Evolutionary conservation across 1,139 yeast genomes (phyloP).

Genomic region (Yamadazyma jaroonii): DNA sequence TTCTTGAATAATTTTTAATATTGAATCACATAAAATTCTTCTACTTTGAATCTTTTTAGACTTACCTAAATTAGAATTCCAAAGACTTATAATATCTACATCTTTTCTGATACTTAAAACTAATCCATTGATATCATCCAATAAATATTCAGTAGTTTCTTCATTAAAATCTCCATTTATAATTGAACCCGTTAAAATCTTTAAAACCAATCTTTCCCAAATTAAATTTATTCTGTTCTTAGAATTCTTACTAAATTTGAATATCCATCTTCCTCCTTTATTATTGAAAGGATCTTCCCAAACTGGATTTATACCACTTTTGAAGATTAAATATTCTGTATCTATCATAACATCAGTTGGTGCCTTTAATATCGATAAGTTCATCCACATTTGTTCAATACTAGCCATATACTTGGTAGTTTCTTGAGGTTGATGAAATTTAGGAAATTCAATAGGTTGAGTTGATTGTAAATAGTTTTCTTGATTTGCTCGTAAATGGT

Average conservation of each 20-base stretch:
- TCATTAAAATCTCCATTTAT: constrained; percentile 31
- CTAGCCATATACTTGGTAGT: constrained; percentile 42
- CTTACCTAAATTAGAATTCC: constrained; percentile 49
- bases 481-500: constrained; percentile 36
- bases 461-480: constrained; percentile 40
- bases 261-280: constrained; percentile 67
- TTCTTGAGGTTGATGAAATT: constrained; percentile 10
- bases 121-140: constrained; percentile 50
- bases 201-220: constrained; percentile 52
- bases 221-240: constrained; percentile 38
- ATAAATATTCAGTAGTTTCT: constrained; percentile 34
- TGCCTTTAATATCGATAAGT: constrained; percentile 45
- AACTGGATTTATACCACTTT: constrained; percentile 63
- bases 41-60: constrained; percentile 38
- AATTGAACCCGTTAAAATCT: constrained; percentile 44
- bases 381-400: constrained; percentile 63
- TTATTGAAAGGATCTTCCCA: constrained; percentile 71
- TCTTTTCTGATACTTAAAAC: constrained; percentile 50
- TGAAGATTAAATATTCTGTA: constrained; percentile 59
- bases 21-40: constrained; percentile 48
- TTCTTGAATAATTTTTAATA: constrained; percentile 46
- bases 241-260: constrained; percentile 41
- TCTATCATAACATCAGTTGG: constrained; percentile 51
- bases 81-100: constrained; percentile 50
- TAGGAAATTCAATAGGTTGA: constrained; percentile 34